Base-by-base conservation (phyloP, 495 filamentous ascomycete genomes). In the Neurospora discreta region DNA sequence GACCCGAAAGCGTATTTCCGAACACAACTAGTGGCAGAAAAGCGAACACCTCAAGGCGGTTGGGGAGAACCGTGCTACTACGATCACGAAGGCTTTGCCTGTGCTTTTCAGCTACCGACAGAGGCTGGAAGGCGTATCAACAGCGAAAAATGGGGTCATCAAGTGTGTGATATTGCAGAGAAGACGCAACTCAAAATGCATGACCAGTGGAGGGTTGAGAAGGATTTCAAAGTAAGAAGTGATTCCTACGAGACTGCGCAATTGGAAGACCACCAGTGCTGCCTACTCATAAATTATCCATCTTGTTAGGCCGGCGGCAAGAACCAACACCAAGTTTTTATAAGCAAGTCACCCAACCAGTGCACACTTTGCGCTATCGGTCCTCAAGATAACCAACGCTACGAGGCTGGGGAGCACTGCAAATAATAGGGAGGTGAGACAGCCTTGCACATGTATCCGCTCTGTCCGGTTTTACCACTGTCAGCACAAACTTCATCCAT, bases 1-100 rank as follows among this genome's bases (percentile, higher is more conserved):
- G 80, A 80, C 68, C 71, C 76, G 0, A 23, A 79, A 5, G 79
- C 78, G 39, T 81, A 79, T 69, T 81, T 78, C 73, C 78, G 75
- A 82, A 16, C 79, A 88, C 6, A 90, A 91, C 76, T 86, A 82
- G 8, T 91, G 89, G 89, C 89, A 90, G 74, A 73, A 74, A 3
- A 78, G 79, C 41, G 88, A 90, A 76, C 83, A n/a, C n/a, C n/a
- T n/a, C n/a, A 76, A 13, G 89, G 89, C 26, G 89, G 88, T 0
- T 73, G 85, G 68, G 89, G 88, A 6, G 89, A 91, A 75, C 87
- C 86, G 6, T 91, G 84, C 67, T 88, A 89, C 75, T 81, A 89
- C 69, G 82, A 87, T 69, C 74, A 83, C 0, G 81, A 75, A 11
- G 88, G 87, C 2, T 85, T 90, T 70, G 84, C 86, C 16, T 80